These are phyloP conservation scores for Flaveria floridana DNA, from an alignment of 140 eudicot genomes.

Conservation along the genomic window DNA sequence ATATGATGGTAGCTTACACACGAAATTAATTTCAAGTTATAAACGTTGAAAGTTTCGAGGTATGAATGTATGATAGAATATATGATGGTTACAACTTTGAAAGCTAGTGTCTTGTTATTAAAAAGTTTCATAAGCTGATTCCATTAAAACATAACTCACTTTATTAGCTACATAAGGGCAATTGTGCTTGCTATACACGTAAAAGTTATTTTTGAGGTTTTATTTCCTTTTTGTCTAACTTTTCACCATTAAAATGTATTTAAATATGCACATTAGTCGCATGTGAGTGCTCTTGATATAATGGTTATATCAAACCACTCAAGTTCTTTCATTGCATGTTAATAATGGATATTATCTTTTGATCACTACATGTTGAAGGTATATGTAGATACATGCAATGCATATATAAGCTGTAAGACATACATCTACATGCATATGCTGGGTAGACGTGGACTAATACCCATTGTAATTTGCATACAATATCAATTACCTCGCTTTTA, in stretches of 20 bases:
- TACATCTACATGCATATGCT: background rate
- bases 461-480: background rate
- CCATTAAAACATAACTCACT: background rate
- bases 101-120: background rate
- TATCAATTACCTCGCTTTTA: conserved; percentile 76
- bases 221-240: background rate
- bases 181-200: background rate
- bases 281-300: conserved; percentile 4
- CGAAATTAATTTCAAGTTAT: background rate
- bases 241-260: background rate
- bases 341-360: background rate
- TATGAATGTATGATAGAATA: background rate
- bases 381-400: background rate
- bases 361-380: background rate
- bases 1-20: background rate
- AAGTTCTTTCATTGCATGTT: conserved; percentile 9
- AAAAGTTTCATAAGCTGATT: background rate
- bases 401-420: background rate
- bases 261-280: conserved; percentile 5
- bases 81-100: background rate
- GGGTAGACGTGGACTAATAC: background rate
- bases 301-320: conserved; percentile 6
- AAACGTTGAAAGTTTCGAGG: background rate
- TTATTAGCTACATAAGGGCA: background rate
- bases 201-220: background rate